Conservation (phyloP, 306 rosid species). For the Casuarina equisetifolia region DNA sequence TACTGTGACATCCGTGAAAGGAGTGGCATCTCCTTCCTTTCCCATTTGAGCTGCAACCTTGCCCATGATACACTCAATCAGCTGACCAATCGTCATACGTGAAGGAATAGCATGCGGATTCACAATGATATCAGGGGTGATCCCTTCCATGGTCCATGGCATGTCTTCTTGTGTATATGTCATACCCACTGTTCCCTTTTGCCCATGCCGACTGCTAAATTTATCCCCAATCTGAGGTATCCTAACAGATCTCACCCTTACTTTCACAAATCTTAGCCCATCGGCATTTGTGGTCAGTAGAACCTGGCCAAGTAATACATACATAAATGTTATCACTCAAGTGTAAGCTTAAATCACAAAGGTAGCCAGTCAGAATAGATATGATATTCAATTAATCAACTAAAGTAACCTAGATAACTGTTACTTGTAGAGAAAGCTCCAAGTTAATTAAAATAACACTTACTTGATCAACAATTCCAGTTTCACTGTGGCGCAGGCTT, state of each 20-base stretch:
- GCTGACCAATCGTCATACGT: slow-evolving; percentile 98
- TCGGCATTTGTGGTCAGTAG: slow-evolving; percentile 95
- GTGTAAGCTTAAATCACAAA: not conserved
- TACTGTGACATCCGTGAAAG: slow-evolving; percentile 96
- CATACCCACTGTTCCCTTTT: slow-evolving; percentile 97
- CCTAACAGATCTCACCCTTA: slow-evolving; percentile 91
- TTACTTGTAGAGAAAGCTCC: not conserved
- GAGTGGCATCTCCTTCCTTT: slow-evolving; percentile 97
- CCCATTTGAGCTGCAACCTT: slow-evolving; percentile 99
- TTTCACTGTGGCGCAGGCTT: slow-evolving; percentile 97
- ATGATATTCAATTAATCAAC: not conserved
- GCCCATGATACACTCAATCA: slow-evolving; percentile 97
- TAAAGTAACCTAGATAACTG: not conserved
- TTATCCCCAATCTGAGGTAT: slow-evolving; percentile 99
- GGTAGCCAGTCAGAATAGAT: not conserved
- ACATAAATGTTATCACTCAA: slow-evolving; percentile 4
- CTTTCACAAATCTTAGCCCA: slow-evolving; percentile 98
- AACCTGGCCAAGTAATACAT: slow-evolving; percentile 50
- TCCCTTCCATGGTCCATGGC: slow-evolving; percentile 99
- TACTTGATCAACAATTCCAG: slow-evolving; percentile 97
- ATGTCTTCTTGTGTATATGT: slow-evolving; percentile 98
- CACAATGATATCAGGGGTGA: slow-evolving; percentile 94
- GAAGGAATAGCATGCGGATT: slow-evolving; percentile 99
- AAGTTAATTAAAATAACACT: slow-evolving; percentile 27
- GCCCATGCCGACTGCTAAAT: slow-evolving; percentile 96